Percentiles rank a stretch among this genome's conserved stretches.
phyloP scores from a whole-genome alignment of 2,329 filamentous ascomycete species.

The Aspergillus luchuensis region DNA sequence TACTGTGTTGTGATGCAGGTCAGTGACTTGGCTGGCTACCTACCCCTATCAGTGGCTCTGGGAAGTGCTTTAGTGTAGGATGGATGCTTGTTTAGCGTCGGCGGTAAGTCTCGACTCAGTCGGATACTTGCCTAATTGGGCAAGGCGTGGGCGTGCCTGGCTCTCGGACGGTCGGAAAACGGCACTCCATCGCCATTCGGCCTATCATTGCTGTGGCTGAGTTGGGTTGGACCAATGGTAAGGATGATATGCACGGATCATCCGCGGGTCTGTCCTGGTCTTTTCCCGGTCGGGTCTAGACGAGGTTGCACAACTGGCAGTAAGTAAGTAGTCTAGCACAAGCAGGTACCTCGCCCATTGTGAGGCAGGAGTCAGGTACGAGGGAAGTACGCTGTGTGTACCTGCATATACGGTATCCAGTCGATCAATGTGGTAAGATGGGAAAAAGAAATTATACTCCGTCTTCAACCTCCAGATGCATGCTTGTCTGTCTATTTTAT shows the following conservation, averaged over 20 bases:
- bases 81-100: constrained; percentile 2
- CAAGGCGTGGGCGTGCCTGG: constrained; percentile 6
- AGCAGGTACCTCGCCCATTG: neutral
- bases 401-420: neutral
- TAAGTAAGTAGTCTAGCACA: neutral
- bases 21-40: neutral
- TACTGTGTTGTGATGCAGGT: neutral
- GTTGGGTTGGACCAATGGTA: constrained; percentile 8
- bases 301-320: neutral
- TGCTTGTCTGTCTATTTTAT: neutral
- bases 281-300: neutral
- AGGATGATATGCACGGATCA: constrained; percentile 9
- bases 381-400: neutral
- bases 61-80: neutral
- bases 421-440: neutral
- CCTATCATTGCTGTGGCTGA: constrained; percentile 11
- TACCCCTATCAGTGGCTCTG: neutral
- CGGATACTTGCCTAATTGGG: constrained; percentile 1
- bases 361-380: neutral
- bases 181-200: constrained; percentile 1
- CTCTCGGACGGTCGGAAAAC: neutral
- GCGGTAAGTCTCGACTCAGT: constrained; percentile 9
- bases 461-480: neutral
- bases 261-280: neutral
- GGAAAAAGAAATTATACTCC: neutral